Evolutionary conservation across 345 rosid species (phyloP), one percentile per base, ranked within the genome.

Genomic region (Cardamine occulta): DNA sequence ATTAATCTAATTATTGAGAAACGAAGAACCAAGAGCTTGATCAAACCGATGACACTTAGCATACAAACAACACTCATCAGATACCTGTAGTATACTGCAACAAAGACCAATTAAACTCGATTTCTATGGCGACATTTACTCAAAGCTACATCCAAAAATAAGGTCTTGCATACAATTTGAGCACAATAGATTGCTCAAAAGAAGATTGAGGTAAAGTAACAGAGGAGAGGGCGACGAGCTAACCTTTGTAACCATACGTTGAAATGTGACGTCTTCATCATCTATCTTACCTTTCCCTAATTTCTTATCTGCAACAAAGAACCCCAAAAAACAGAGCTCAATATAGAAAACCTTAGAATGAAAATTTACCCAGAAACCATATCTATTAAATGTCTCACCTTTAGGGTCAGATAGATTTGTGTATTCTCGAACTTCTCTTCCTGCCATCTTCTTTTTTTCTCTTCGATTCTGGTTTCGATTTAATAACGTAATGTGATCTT

Each of bases 191-290:
- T 49, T 10, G 21, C 35, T 1, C 66, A 26, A 14, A 17, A 7
- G 18, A 35, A 3, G 48, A 51, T 28, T 17, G 24, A 8, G 15
- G 17, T 34, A 23, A 23, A 64, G 13, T 45, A 45, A 19, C 13
- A 78, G 73, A 68, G 86, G 82, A 88, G 83, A 87, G 91, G 59
- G 81, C 84, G 91, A 87, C 70, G 83, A 55, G 73, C 98, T 89
- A 94, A 95, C 99, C 99, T 95, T 95, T 74, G 99, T 93, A 74
- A 95, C 97, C 99, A 95, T 95, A 18, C 99, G 97, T 83, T 90
- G 97, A 70, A 95, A 92, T 10, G 99, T 90, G 60, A 89, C 77
- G 74, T 95, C 99, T 85, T 95, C 99, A 67, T 95, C 99, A 68
- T 95, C 97, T 21, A 89, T 84, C 81, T 82, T 95, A 56, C 91